Evolutionary conservation across 2,329 filamentous ascomycete species (phyloP).

Genomic region (Epichloe typhina): DNA sequence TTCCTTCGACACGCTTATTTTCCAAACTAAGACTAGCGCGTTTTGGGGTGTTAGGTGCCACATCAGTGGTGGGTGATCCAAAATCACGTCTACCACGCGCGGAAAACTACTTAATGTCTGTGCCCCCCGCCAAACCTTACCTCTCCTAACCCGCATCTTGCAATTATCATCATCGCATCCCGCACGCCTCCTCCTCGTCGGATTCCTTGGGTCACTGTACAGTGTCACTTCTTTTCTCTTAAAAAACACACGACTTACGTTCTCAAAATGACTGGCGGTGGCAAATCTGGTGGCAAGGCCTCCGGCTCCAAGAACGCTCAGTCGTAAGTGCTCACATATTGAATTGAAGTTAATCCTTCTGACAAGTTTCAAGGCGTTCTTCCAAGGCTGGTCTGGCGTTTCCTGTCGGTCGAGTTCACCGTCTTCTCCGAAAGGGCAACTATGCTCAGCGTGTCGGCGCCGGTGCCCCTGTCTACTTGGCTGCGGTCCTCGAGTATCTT

Average conservation of each 20-base stretch:
- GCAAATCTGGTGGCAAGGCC: conserved; percentile 99
- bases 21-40: conserved; percentile 20
- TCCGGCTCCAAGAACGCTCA: conserved; percentile 98
- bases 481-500: conserved; percentile 95
- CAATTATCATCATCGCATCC: conserved; percentile 25
- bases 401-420: conserved; percentile 97
- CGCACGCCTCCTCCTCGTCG: conserved; percentile 14
- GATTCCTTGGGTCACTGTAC: conserved; percentile 7
- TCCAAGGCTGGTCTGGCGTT: conserved; percentile 99
- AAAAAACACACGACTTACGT: conserved; percentile 11
- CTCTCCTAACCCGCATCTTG: conserved; percentile 18
- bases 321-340: conserved; percentile 57
- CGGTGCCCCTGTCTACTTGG: conserved; percentile 92
- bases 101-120: conserved; percentile 45
- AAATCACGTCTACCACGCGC: conserved; percentile 30
- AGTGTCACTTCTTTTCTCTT: neutral
- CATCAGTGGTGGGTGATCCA: conserved; percentile 31
- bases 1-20: conserved; percentile 13
- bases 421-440: conserved; percentile 98
- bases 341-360: neutral
- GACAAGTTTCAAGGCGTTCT: conserved; percentile 56
- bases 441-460: conserved; percentile 99
- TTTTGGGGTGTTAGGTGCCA: neutral
- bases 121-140: conserved; percentile 29
- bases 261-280: conserved; percentile 98